Percentiles rank a stretch among this genome's conserved stretches.
Conservation (phyloP, 306 rosid genomes). For the Lathyrus oleraceus region DNA sequence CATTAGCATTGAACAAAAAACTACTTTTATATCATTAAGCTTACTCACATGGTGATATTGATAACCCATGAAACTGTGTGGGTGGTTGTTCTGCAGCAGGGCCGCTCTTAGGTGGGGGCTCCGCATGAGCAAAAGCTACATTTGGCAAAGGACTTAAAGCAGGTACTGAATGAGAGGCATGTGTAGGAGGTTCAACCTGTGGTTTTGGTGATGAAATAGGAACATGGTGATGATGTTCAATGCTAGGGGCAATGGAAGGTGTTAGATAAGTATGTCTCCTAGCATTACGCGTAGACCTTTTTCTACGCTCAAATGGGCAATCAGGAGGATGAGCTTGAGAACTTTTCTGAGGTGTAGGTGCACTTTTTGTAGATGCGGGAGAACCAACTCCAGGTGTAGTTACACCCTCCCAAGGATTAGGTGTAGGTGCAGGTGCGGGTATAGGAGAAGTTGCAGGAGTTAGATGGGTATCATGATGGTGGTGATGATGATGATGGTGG, state of each 20-base stretch:
- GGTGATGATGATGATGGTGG: constrained; percentile 55
- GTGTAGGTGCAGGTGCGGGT: constrained; percentile 48
- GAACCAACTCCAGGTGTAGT: constrained; percentile 52
- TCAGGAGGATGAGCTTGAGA: constrained; percentile 64
- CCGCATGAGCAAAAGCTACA: constrained; percentile 72
- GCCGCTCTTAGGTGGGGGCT: constrained; percentile 62
- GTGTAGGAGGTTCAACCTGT: constrained; percentile 47
- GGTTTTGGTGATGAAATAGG: constrained; percentile 55
- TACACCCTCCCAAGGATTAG: constrained; percentile 38
- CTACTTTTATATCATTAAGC: constrained; percentile 20
- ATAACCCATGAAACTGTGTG: constrained; percentile 38
- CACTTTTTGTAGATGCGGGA: constrained; percentile 47
- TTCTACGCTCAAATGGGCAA: constrained; percentile 46
- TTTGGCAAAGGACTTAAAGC: constrained; percentile 73
- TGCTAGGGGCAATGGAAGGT: constrained; percentile 56
- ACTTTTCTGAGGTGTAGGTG: constrained; percentile 48
- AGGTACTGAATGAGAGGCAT: constrained; percentile 49
- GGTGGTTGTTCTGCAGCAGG: constrained; percentile 42
- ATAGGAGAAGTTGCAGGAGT: constrained; percentile 63
- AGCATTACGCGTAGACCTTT: constrained; percentile 46
- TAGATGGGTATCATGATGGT: constrained; percentile 50
- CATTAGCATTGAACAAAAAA: constrained; percentile 28
- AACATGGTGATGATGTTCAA: constrained; percentile 37
- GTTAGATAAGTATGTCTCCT: constrained; percentile 48
- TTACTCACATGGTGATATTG: constrained; percentile 64